Base-by-base conservation (phyloP, 2,329 filamentous ascomycete genomes). In the Trichoderma afroharzianum region DNA sequence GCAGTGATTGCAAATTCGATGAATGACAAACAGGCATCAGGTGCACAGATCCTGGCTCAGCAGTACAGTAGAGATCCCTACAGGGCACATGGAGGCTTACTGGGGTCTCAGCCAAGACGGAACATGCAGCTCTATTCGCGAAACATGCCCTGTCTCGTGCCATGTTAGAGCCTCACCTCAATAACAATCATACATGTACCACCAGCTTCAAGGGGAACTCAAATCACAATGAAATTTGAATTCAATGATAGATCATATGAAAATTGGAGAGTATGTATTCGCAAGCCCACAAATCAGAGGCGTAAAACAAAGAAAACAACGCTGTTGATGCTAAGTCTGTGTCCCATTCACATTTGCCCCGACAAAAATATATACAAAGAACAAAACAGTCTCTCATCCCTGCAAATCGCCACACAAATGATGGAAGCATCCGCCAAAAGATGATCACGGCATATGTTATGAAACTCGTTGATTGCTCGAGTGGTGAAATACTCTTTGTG, bases 401-500 rank as follows among this genome's bases (percentile, higher is more conserved):
- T 59, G 18, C 18, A 61, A 5, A 15, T 58, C 6, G 26, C 36
- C 9, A 21, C 24, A 32, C 33, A 55, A 36, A 58, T 28, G 33
- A 15, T 59, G 53, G 50, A 47, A 50, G 43, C 43, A 3, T 21
- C 43, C 9, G n/a, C 15, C 43, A 50, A 50, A 50, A 50, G 43
- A 50, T 50, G 47, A 24, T 28, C 30, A 26, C 15, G 24, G 28
- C 30, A 32, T 61, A 24, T 50, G 30, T n/a, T 66, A 72, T 61
- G 67, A 66, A 24, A 72, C 67, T n/a, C 62, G 30, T 26, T 68
- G 68, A 26, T 32, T 71, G 32, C 59, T 36, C 15, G 71, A 63
- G 58, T 71, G 76, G 43, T 77, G 77, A 72, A 79, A 79, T 39
- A 79, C 74, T 30, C 72, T 78, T 30, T 79, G 77, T 53, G 77